Evolutionary conservation across 495 filamentous ascomycete species (phyloP), one percentile per base, ranked within the genome.

Genomic region (Penicillium dipodomyicola): DNA sequence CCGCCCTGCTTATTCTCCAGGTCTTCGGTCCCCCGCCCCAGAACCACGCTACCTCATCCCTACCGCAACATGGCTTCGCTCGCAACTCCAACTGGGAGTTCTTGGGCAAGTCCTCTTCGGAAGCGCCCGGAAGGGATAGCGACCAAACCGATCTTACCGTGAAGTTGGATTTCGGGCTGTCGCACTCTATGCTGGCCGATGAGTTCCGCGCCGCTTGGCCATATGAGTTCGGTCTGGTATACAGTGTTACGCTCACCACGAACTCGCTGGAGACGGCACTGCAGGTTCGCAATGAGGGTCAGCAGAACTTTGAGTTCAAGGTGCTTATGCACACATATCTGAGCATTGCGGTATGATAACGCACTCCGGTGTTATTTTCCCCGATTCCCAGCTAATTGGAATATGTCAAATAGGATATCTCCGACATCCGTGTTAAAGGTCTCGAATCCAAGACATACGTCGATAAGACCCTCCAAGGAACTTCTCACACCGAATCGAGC

Each of bases 41-140:
- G 58, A 82, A 90, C 68, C 83, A 88, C 46, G 79, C 85, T 7
- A 92, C 90, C 29, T 81, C 80, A 30, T 67, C 77, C 25, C 86
- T 99, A 15, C 87, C 93, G 12, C 93, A 97, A 72, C 95, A 99
- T 75, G 95, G 95, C 61, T 96, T 99, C 73, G 95, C 95, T 23
- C 90, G 95, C 51, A 92, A 83, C 59, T 89, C 87, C 45, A 80
- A 74, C 45, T 86, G 83, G 83, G 82, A 85, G 58, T 83, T 83
- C 51, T 71, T 86, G 33, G 83, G 83, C 57, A 84, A 84, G 64
- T 81, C 79, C 0, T 87, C 80, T 68, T 95, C 64, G 77, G 91
- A 80, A 84, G 90, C 78, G 74, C 78, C 54, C 80, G 79, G 70
- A 46, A 67, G 45, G 23, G 59, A 56, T 51, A 50, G 44, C 22